phyloP scores from a whole-genome alignment of 495 filamentous ascomycete genomes.

The Aspergillus ostianus region DNA sequence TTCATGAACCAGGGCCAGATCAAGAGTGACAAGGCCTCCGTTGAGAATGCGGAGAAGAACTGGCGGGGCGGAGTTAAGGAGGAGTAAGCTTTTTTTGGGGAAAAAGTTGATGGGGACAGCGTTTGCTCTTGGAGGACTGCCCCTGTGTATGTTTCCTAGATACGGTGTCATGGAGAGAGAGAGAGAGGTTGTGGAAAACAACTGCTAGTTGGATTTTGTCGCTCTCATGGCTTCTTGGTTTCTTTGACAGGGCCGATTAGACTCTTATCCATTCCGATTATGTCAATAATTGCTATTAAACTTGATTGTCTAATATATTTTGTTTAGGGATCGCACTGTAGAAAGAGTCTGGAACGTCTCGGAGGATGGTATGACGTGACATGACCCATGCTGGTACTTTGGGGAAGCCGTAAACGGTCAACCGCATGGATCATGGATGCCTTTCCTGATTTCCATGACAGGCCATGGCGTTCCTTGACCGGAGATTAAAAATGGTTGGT shows the following conservation, averaged over 20 bases:
- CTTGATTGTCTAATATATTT: not conserved
- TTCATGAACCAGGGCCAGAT: constrained; percentile 74
- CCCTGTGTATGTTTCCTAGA: constrained; percentile 18
- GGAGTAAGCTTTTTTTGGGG: constrained; percentile 55
- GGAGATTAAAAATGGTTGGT: not conserved
- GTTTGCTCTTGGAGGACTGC: not conserved
- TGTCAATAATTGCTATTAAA: constrained; percentile 6
- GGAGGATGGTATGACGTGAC: not conserved
- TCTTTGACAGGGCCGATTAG: not conserved
- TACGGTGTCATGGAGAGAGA: constrained; percentile 1
- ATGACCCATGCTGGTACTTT: not conserved
- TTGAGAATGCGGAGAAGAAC: constrained; percentile 82
- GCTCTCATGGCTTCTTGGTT: not conserved
- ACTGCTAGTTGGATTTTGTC: not conserved
- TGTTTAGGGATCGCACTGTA: not conserved
- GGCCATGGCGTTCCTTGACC: not conserved
- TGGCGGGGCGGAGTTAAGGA: constrained; percentile 87
- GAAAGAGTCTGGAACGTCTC: not conserved
- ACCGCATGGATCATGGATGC: no score
- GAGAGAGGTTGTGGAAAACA: not conserved
- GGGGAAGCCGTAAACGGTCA: not conserved
- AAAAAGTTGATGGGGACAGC: not conserved
- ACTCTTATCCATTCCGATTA: not conserved
- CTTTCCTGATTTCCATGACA: not conserved
- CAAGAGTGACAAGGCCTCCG: constrained; percentile 95